phyloP scores from a whole-genome alignment of 2,329 filamentous ascomycete genomes.

The Peltaster fructicola region DNA sequence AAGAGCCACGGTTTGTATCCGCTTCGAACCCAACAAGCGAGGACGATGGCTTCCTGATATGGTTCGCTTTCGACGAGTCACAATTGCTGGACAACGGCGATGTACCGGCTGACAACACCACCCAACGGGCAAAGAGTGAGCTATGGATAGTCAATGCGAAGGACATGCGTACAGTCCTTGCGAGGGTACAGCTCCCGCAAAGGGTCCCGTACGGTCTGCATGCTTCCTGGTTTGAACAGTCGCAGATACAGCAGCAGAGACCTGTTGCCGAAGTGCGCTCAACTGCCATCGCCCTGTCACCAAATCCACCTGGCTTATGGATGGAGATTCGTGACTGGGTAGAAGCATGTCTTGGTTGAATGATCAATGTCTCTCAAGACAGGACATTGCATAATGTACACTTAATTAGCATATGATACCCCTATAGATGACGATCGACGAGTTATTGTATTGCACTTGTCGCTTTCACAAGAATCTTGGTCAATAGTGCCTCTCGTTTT shows the following conservation, averaged over 20 bases:
- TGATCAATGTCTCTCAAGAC: background rate
- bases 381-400: too few relatives aligned
- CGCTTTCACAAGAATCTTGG: too few relatives aligned
- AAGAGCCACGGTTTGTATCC: conserved; percentile 50
- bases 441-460: too few relatives aligned
- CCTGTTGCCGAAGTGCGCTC: conserved; percentile 18
- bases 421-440: too few relatives aligned
- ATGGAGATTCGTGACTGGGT: conserved; percentile 14
- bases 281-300: conserved; percentile 10
- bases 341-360: conserved; percentile 13
- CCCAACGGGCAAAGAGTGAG: conserved; percentile 33
- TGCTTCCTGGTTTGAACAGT: conserved; percentile 41
- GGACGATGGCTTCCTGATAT: conserved; percentile 50
- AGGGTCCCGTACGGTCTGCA: conserved; percentile 54
- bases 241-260: conserved; percentile 34
- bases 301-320: conserved; percentile 12
- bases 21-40: conserved; percentile 24
- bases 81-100: conserved; percentile 29
- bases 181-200: conserved; percentile 42
- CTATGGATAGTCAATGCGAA: conserved; percentile 51
- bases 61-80: conserved; percentile 52
- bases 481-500: too few relatives aligned
- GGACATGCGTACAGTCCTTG: conserved; percentile 43
- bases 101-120: conserved; percentile 21
- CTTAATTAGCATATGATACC: too few relatives aligned